Base-by-base conservation (phyloP, 306 rosid genomes). In the Abrus pulchellus region DNA sequence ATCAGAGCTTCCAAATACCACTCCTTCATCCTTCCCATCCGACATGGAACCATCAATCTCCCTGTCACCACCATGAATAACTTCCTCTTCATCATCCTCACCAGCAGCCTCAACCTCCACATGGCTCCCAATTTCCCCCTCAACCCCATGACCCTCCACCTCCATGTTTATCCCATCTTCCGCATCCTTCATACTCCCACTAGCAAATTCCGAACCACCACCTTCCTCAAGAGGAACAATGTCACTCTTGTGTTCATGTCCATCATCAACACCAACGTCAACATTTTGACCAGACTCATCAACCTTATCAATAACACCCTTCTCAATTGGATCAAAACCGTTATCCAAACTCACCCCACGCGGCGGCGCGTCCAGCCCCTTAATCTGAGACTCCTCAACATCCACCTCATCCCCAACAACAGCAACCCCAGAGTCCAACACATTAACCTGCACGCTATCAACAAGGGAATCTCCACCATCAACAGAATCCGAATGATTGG, bases 1-100 rank as follows among this genome's bases (percentile, higher is more conserved):
- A 80, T 88, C 98, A 49, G 91, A 86, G 72, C 93, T 88, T 50
- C 92, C 97, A 86, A 85, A 89, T 30, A 88, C 68, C 84, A 83
- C 80, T 54, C 82, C 93, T 40, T 89, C 99, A 76, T 69, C 92
- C 57, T 83, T 89, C 77, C 7, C 89, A 57, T 92, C 97, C 5
- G 89, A 85, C 62, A 67, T 48, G 0, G 84, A 87, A 78, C 84
- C 91, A 66, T 82, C 90, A 64, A 71, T 27, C 83, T 75, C 97
- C 52, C 79, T 83, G 27, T 78, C 91, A 66, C 75, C 85, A 3
- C 27, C 36, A 69, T 29, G 68, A 13, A 53, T 68, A 48, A 83
- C 83, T 62, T 68, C 85, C 66, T 78, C 88, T 28, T 83, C 41
- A 33, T 12, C 48, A 3, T 0, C 63, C 29, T 87, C 86, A 78